Percentiles rank a stretch among this genome's conserved stretches.
Conservation (phyloP, 495 filamentous ascomycete species). For the Mytilinidion resinicola region DNA sequence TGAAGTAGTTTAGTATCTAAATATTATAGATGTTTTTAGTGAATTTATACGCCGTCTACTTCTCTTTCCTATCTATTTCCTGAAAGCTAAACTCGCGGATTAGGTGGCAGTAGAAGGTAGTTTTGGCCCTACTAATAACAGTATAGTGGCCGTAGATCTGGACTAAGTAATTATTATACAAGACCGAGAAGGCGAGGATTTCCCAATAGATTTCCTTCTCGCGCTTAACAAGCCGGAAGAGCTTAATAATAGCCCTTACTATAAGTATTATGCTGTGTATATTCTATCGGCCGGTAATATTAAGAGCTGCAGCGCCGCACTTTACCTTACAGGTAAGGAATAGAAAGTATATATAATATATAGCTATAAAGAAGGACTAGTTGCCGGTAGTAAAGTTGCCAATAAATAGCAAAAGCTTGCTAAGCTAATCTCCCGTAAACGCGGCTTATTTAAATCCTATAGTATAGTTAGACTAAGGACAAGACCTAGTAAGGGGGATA, state of each 20-base stretch:
- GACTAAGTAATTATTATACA: constrained; percentile 39
- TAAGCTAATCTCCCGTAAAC: constrained; percentile 13
- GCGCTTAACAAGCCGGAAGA: constrained; percentile 33
- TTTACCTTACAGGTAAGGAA: constrained; percentile 40
- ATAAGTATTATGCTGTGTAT: constrained; percentile 35
- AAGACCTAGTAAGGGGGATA: constrained; percentile 16
- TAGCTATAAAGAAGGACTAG: constrained; percentile 19
- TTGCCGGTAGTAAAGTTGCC: not conserved
- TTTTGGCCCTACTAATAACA: constrained; percentile 12
- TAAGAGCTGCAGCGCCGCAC: constrained; percentile 32
- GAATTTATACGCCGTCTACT: constrained; percentile 29
- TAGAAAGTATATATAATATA: constrained; percentile 37
- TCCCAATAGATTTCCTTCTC: constrained; percentile 38
- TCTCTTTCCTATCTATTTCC: constrained; percentile 34
- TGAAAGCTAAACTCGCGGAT: constrained; percentile 32
- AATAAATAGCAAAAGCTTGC: constrained; percentile 5
- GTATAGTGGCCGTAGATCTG: constrained; percentile 29
- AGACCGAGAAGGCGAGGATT: constrained; percentile 45
- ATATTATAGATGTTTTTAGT: constrained; percentile 24
- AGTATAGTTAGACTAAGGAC: constrained; percentile 27
- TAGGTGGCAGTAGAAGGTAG: constrained; percentile 32
- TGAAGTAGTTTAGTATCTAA: constrained; percentile 22
- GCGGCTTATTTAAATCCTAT: constrained; percentile 24
- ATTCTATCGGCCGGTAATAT: constrained; percentile 37
- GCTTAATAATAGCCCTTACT: constrained; percentile 33